phyloP scores from a whole-genome alignment of 768 basidiomycete genomes.

The Suillus paluster region DNA sequence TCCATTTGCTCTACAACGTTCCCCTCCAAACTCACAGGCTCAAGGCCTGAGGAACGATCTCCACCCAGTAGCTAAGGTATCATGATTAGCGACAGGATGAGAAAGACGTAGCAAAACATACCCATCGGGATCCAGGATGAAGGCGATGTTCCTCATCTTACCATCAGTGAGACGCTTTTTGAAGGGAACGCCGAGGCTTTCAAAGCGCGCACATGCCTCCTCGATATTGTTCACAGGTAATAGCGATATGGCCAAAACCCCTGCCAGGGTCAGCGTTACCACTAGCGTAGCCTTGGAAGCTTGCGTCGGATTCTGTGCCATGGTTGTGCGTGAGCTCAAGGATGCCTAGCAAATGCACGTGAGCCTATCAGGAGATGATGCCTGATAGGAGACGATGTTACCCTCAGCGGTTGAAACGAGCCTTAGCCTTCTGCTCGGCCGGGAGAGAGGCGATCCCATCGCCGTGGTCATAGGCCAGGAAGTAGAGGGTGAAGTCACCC shows the following conservation, averaged over 20 bases:
- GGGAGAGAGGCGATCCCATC: constrained; percentile 51
- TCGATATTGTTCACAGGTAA: constrained; percentile 85
- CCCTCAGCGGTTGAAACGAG: constrained; percentile 71
- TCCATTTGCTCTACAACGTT: background rate
- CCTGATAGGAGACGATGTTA: constrained; percentile 22
- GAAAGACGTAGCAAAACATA: constrained; percentile 29
- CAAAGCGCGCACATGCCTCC: constrained; percentile 82
- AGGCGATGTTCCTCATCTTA: constrained; percentile 84
- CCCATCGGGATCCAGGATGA: constrained; percentile 87
- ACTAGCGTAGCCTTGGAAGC: constrained; percentile 80
- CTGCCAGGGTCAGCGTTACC: constrained; percentile 86
- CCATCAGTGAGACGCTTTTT: constrained; percentile 89
- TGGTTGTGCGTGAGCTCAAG: constrained; percentile 90
- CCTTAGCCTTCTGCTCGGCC: constrained; percentile 54
- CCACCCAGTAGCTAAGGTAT: constrained; percentile 58
- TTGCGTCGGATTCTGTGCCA: constrained; percentile 81
- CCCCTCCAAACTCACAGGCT: constrained; percentile 20
- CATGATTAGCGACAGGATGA: background rate
- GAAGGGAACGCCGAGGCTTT: constrained; percentile 78
- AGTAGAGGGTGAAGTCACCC: constrained; percentile 77
- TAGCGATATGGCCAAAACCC: constrained; percentile 87
- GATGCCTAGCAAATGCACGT: constrained; percentile 50
- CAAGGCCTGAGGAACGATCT: constrained; percentile 48
- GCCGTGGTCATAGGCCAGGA: constrained; percentile 82
- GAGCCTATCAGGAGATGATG: constrained; percentile 1